Percentiles rank a stretch among this genome's conserved stretches.
These are phyloP conservation scores for Anthracocystis walkeri DNA, from an alignment of 1,284 basidiomycete genomes.

Conservation along the genomic window DNA sequence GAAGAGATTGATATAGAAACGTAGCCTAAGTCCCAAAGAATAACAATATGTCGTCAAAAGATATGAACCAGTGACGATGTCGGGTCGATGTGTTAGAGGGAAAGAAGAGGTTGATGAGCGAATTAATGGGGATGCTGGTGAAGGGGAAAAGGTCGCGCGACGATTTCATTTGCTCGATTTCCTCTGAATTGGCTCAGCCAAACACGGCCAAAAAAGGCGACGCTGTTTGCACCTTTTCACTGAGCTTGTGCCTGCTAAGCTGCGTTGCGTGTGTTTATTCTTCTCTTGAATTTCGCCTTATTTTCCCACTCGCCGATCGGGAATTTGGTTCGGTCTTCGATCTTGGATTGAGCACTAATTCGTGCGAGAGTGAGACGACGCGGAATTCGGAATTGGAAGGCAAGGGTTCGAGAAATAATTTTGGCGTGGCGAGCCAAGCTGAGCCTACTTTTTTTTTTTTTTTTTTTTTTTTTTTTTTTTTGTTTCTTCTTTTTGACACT, in stretches of 20 bases:
- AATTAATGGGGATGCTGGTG: constrained; percentile 22
- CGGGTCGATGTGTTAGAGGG: constrained; percentile 4
- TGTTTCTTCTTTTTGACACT: background rate
- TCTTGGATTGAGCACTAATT: background rate
- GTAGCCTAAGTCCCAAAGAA: constrained; percentile 9
- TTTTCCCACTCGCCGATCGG: constrained; percentile 6
- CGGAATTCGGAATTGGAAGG: constrained; percentile 12
- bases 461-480: background rate
- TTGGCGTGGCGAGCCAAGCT: constrained; percentile 1
- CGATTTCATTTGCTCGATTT: constrained; percentile 3
- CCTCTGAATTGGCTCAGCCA: background rate
- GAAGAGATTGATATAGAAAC: constrained; percentile 7
- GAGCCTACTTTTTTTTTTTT: background rate
- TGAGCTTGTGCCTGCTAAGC: background rate
- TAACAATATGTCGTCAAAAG: background rate
- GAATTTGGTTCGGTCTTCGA: constrained; percentile 7
- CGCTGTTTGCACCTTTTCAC: background rate
- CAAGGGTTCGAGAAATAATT: constrained; percentile 18
- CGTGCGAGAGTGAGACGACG: background rate
- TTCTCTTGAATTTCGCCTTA: background rate
- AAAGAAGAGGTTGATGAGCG: constrained; percentile 7
- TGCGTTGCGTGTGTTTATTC: background rate
- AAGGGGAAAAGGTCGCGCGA: constrained; percentile 42
- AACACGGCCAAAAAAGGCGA: background rate
- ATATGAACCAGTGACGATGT: background rate